These are phyloP conservation scores for Chrysanthemum lavandulifolium DNA, from an alignment of 129 eudicot genomes.

Conservation along the genomic window DNA sequence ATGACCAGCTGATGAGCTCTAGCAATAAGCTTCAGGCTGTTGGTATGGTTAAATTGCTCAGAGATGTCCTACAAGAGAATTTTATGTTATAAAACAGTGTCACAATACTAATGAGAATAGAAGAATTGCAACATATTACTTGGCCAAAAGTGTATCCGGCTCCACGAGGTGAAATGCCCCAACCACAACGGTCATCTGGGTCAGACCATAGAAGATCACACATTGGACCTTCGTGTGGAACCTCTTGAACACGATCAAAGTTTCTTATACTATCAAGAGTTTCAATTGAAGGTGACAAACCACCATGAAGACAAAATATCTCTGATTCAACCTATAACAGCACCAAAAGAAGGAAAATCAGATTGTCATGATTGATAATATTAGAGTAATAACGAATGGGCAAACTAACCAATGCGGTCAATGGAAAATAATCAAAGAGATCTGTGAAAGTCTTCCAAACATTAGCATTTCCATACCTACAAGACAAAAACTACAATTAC, in stretches of 20 bases:
- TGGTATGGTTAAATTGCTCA: conserved; percentile 88
- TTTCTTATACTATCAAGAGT: conserved; percentile 84
- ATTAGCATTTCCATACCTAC: conserved; percentile 74
- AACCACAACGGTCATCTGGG: conserved; percentile 98
- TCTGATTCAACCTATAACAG: conserved; percentile 78
- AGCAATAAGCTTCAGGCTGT: conserved; percentile 78
- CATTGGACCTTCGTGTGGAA: conserved; percentile 96
- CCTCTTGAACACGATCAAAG: conserved; percentile 96
- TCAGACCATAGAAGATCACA: conserved; percentile 97
- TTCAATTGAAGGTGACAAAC: conserved; percentile 90
- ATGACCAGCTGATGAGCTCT: conserved; percentile 97
- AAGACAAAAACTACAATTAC: conserved; percentile 10
- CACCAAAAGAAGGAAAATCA: conserved; percentile 1
- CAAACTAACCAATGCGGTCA: conserved; percentile 70
- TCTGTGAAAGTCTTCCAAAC: conserved; percentile 85
- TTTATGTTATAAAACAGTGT: conserved; percentile 5
- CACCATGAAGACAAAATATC: conserved; percentile 94
- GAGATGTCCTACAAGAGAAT: conserved; percentile 63
- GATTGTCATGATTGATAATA: neutral
- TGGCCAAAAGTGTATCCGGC: conserved; percentile 98
- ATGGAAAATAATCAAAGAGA: conserved; percentile 74
- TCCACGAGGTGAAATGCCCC: conserved; percentile 97
- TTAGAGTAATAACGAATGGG: neutral
- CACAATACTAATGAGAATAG: too few relatives aligned
- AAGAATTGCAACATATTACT: conserved; percentile 33